These are phyloP conservation scores for Penicillium sumatraense DNA, from an alignment of 2,329 filamentous ascomycete genomes.

Conservation along the genomic window DNA sequence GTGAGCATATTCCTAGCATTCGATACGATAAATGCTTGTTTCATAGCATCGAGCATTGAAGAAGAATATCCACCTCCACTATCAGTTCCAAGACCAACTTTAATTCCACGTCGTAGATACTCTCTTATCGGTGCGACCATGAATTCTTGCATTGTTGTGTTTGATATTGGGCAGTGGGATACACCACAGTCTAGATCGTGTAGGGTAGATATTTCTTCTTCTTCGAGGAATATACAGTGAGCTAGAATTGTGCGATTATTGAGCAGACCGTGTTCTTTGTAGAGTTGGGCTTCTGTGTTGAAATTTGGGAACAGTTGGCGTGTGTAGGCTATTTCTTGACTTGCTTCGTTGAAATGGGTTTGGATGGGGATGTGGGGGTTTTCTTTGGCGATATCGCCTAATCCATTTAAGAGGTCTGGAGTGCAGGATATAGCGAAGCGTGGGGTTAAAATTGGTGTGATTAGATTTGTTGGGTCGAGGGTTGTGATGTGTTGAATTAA, in stretches of 20 bases:
- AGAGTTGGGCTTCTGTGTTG: slow-evolving; percentile 63
- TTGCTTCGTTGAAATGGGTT: slow-evolving; percentile 70
- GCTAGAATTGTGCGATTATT: slow-evolving; percentile 64
- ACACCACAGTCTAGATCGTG: slow-evolving; percentile 59
- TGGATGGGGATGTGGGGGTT: slow-evolving; percentile 62
- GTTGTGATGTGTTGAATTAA: slow-evolving; percentile 55
- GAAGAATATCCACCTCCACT: slow-evolving; percentile 66
- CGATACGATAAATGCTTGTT: slow-evolving; percentile 59
- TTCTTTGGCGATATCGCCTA: slow-evolving; percentile 58
- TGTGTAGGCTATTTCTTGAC: slow-evolving; percentile 63
- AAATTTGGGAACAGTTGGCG: slow-evolving; percentile 61
- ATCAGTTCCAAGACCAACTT: slow-evolving; percentile 70
- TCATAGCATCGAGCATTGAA: slow-evolving; percentile 54
- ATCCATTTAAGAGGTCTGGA: slow-evolving; percentile 56
- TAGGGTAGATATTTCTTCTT: slow-evolving; percentile 59
- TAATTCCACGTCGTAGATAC: slow-evolving; percentile 62
- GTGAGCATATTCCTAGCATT: slow-evolving; percentile 41
- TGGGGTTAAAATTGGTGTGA: slow-evolving; percentile 60
- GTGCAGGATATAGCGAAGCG: slow-evolving; percentile 67
- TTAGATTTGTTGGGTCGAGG: slow-evolving; percentile 51
- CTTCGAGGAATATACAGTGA: slow-evolving; percentile 67
- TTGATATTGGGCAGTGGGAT: slow-evolving; percentile 68
- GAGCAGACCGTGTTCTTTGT: slow-evolving; percentile 60
- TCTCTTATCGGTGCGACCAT: slow-evolving; percentile 63
- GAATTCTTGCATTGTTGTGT: slow-evolving; percentile 64